Evolutionary conservation across 805 yeast genomes (phyloP), one percentile per base, ranked within the genome.

Genomic region (Saccharomycopsis olivae): DNA sequence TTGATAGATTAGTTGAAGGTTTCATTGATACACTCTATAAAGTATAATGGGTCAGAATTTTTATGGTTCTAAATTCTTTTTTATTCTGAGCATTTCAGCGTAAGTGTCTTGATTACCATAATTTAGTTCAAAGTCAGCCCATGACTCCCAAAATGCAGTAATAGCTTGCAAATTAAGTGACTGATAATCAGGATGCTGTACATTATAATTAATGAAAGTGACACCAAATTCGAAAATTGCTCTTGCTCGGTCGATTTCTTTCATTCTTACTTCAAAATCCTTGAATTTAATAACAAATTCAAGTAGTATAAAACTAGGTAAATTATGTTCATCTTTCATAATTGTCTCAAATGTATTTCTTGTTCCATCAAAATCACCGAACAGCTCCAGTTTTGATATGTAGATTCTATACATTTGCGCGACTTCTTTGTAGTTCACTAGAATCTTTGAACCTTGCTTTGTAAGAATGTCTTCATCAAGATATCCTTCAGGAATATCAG

Each of bases 21-120:
- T 89, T 89, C 55, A 60, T 92, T 20, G 95, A 92, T 55, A 67
- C 84, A 5, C 55, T 92, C 33, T 89, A 86, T 58, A 81, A 85
- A 25, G 35, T 27, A 4, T 38, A 28, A 30, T 17, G 25, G 10
- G n/a, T n/a, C 29, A 25, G 29, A 13, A 13, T 25, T 25, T 25
- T 25, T 25, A n/a, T 25, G n/a, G 11, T 20, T 20, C 23, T 13
- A 19, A 28, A 32, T 28, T 25, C 15, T 36, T 18, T 25, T 76
- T 80, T 46, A 64, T 61, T 34, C 78, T 60, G 18, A 85, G 55
- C 88, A 87, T 78, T 16, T 76, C 79, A 50, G 81, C 85, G 55
- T 71, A 86, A 0, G 81, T 71, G 3, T 65, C 67, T 51, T 82
- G 92, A 43, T 69, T 61, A 3, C 97, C 97, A 54, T 72, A 49